A percentile compares a stretch with the other conserved stretches of the same genome.
phyloP scores from a whole-genome alignment of 306 rosid genomes.

The Vigna mungo region DNA sequence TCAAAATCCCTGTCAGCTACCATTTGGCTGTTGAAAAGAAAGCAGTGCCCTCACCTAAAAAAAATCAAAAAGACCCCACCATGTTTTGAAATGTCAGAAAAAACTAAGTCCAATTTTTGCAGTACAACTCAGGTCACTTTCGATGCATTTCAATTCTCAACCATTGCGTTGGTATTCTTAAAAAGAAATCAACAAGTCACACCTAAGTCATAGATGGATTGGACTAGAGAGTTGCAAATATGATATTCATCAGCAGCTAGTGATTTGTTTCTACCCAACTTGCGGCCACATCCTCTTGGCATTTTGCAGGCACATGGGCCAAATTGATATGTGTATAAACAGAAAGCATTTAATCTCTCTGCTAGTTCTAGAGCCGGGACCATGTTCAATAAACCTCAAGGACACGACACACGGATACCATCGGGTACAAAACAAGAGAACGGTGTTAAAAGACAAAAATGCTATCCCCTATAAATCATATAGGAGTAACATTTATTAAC shows the following conservation, averaged over 20 bases:
- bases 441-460: slow-evolving; percentile 29
- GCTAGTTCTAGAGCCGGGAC: slow-evolving; percentile 42
- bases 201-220: slow-evolving; percentile 43
- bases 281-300: slow-evolving; percentile 39
- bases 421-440: slow-evolving; percentile 36
- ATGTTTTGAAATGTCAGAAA: slow-evolving; percentile 49
- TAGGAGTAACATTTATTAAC: slow-evolving; percentile 21
- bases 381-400: slow-evolving; percentile 47
- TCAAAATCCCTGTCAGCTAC: slow-evolving; percentile 49
- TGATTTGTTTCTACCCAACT: slow-evolving; percentile 40
- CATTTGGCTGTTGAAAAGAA: slow-evolving; percentile 42
- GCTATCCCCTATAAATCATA: slow-evolving; percentile 13
- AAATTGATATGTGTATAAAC: slow-evolving; percentile 36
- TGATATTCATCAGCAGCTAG: slow-evolving; percentile 36
- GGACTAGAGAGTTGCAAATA: slow-evolving; percentile 40
- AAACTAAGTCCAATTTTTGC: slow-evolving; percentile 40
- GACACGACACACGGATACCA: slow-evolving; percentile 50
- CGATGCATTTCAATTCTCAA: slow-evolving; percentile 43
- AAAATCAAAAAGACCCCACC: slow-evolving; percentile 51
- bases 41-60: slow-evolving; percentile 43
- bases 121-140: slow-evolving; percentile 51
- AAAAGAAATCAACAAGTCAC: slow-evolving; percentile 31
- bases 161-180: slow-evolving; percentile 38
- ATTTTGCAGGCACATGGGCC: slow-evolving; percentile 36
- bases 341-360: slow-evolving; percentile 40